Conservation (phyloP, 2,329 filamentous ascomycete genomes). For the Phyllosticta paracitricarpa region DNA sequence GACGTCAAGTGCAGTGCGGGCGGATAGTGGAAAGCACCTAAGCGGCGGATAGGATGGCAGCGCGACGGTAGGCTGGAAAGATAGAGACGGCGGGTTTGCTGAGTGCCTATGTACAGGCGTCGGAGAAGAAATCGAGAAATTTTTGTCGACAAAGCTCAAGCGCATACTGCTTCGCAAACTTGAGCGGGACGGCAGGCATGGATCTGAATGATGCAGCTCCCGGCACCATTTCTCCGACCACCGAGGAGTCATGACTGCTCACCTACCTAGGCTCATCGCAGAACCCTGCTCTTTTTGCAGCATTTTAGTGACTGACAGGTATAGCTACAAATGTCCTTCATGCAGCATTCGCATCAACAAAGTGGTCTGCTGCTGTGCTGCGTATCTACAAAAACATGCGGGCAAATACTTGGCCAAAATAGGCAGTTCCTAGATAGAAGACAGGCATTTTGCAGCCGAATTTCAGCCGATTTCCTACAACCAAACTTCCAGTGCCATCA, state of each 20-base stretch:
- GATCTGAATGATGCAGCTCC: neutral
- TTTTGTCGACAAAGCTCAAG: conserved; percentile 1
- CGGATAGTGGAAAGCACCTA: neutral
- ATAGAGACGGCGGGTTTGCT: neutral
- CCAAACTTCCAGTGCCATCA: neutral
- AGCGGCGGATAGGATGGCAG: neutral
- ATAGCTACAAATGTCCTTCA: neutral
- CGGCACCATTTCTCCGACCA: neutral
- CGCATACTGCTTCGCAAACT: neutral
- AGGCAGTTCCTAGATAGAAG: neutral
- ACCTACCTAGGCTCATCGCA: neutral
- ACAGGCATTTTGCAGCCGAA: neutral
- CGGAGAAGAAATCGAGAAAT: neutral
- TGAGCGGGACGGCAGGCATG: neutral
- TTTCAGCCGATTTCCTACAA: neutral
- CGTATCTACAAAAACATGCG: neutral
- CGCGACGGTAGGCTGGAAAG: neutral
- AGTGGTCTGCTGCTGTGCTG: neutral
- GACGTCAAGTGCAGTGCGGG: neutral
- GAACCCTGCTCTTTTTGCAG: neutral
- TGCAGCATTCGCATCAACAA: neutral
- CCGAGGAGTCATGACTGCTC: neutral
- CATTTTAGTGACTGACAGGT: neutral
- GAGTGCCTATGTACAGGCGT: neutral
- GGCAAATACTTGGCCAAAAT: neutral